These are phyloP conservation scores for Exophiala sp. DNA, from an alignment of 2,329 filamentous ascomycete species.

Conservation along the genomic window DNA sequence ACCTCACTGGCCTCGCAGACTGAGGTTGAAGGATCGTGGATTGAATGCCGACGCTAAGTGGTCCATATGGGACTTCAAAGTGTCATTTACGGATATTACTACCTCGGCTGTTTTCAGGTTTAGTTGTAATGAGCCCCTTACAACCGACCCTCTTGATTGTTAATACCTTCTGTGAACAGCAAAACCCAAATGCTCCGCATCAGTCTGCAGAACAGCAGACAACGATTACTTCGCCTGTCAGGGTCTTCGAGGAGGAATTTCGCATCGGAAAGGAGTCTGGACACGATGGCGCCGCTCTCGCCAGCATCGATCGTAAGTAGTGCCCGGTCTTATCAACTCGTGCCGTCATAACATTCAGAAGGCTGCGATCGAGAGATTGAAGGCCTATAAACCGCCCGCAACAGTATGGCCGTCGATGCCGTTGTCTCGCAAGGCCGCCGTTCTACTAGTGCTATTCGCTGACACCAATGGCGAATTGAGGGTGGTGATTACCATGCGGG, in stretches of 20 bases:
- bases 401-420: conserved; percentile 57
- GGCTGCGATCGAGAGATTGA: conserved; percentile 55
- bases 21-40: too few species aligned
- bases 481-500: conserved; percentile 61
- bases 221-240: neutral
- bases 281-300: conserved; percentile 25
- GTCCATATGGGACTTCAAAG: too few species aligned
- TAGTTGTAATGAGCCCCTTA: too few species aligned
- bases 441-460: conserved; percentile 82
- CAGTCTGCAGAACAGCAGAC: neutral
- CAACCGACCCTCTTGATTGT: neutral
- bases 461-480: conserved; percentile 75
- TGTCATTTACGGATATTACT: too few species aligned
- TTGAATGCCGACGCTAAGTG: too few species aligned
- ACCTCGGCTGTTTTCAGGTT: too few species aligned
- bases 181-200: conserved; percentile 10
- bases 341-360: conserved; percentile 24
- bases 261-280: conserved; percentile 5
- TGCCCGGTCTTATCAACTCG: neutral
- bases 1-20: too few species aligned
- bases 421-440: conserved; percentile 70
- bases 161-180: neutral
- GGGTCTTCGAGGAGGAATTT: conserved; percentile 5
- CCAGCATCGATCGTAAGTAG: conserved; percentile 21
- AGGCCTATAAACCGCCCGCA: conserved; percentile 54